A percentile compares a stretch with the other conserved stretches of the same genome.
Conservation (phyloP, 2,329 filamentous ascomycete genomes). For the Stemphylium beticola region DNA sequence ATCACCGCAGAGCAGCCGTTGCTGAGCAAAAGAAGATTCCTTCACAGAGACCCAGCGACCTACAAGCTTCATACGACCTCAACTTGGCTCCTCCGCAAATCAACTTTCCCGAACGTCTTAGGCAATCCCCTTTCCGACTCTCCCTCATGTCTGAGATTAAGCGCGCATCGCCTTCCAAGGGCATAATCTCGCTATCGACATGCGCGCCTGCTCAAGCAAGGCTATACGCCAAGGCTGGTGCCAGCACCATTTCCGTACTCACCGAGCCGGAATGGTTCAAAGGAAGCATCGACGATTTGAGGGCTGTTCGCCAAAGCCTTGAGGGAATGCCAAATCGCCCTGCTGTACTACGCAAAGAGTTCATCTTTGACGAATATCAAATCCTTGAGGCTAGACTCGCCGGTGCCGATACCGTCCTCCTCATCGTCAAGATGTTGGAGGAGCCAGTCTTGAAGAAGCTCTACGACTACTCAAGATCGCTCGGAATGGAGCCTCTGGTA, state of each 20-base stretch:
- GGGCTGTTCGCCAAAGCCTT: conserved; percentile 85
- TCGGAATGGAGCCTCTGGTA: conserved; percentile 97
- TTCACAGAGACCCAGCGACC: conserved; percentile 80
- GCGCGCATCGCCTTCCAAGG: conserved; percentile 93
- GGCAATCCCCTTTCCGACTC: conserved; percentile 84
- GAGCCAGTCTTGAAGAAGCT: conserved; percentile 73
- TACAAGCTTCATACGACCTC: conserved; percentile 85
- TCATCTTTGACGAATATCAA: conserved; percentile 97
- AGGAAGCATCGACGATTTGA: conserved; percentile 91
- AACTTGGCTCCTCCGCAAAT: conserved; percentile 85
- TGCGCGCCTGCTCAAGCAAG: conserved; percentile 89
- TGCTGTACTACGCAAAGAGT: conserved; percentile 92
- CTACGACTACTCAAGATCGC: conserved; percentile 84
- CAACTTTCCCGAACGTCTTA: conserved; percentile 77
- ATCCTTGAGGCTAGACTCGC: conserved; percentile 92
- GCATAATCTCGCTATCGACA: conserved; percentile 84
- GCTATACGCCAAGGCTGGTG: conserved; percentile 90
- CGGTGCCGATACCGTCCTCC: conserved; percentile 89
- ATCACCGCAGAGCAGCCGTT: conserved; percentile 76
- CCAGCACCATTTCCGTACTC: conserved; percentile 96
- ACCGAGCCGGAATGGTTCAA: conserved; percentile 99
- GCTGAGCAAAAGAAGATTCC: conserved; percentile 82
- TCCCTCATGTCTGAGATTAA: conserved; percentile 98
- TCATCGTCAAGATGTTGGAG: conserved; percentile 98
- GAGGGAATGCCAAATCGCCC: conserved; percentile 90